Evolutionary conservation across 2,329 filamentous ascomycete species (phyloP), one percentile per base, ranked within the genome.

Genomic region (Trichoderma koningiopsis): DNA sequence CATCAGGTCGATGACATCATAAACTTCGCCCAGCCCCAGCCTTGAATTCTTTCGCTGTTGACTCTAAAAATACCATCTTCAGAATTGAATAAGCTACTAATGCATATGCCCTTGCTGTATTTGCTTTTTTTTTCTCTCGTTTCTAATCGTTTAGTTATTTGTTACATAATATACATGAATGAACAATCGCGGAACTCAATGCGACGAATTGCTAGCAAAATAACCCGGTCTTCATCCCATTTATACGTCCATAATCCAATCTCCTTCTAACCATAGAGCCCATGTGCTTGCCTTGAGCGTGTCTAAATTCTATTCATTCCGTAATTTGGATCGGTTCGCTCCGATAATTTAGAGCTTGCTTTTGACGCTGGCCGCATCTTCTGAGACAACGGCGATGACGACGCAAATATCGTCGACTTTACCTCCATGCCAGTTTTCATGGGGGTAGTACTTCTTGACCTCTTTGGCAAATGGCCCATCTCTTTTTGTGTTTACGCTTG

Each of bases 341-440:
- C 31, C 16, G 27, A 13, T 40, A 14, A 24, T 63, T 76, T 69
- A 81, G 66, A 81, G 71, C 72, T 81, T 81, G 76, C 78, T 79
- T 70, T 74, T 77, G 33, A 71, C 56, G 33, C 63, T 71, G 4
- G 71, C 66, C 22, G 69, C 59, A 22, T 90, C 88, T 73, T 94
- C 90, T 10, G 92, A 89, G 1, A 92, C 93, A 35, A 97, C 83
- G 37, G 90, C 88, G 16, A 94, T 90, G 62, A 99, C 84, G 5
- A 93, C 93, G 75, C 93, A 95, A 70, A 99, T 97, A 79, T 99
- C 96, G 78, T 99, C 96, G 24, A 96, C 88, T 80, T 99, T 99
- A 64, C 96, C 96, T 69, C 96, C 96, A 70, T 89, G 89, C 88
- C 93, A 99, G 70, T 89, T 88, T 79, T 98, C 95, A 47, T 90